These are phyloP conservation scores for Tulasnella sp. DNA, from an alignment of 768 basidiomycete species.

Conservation along the genomic window DNA sequence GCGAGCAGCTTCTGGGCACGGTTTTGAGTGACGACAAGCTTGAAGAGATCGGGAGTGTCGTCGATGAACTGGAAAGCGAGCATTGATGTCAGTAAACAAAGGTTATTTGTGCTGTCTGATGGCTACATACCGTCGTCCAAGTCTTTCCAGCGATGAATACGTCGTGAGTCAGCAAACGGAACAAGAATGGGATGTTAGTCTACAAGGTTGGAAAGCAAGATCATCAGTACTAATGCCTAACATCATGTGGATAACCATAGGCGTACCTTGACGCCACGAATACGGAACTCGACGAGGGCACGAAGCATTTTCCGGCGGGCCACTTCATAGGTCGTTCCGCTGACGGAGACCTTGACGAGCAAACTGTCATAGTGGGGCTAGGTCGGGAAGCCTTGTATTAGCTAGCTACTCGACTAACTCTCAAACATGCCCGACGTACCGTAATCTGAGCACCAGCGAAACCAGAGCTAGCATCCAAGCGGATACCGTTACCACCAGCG, in stretches of 20 bases:
- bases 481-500: slow-evolving; percentile 97
- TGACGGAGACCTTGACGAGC: slow-evolving; percentile 93
- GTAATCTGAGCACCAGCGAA: slow-evolving; percentile 99
- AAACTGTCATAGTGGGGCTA: slow-evolving; percentile 98
- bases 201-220: slow-evolving; percentile 37
- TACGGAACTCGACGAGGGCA: slow-evolving; percentile 99
- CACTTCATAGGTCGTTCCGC: slow-evolving; percentile 97
- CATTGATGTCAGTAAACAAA: neutral
- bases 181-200: slow-evolving; percentile 99
- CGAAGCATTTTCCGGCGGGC: slow-evolving; percentile 99
- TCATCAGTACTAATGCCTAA: neutral
- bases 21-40: slow-evolving; percentile 95
- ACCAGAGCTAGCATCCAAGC: slow-evolving; percentile 93
- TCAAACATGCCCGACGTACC: slow-evolving; percentile 44
- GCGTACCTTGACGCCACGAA: slow-evolving; percentile 92
- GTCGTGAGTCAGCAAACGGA: slow-evolving; percentile 94
- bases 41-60: slow-evolving; percentile 99
- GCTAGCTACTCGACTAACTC: neutral
- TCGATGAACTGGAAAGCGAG: slow-evolving; percentile 80
- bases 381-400: slow-evolving; percentile 7
- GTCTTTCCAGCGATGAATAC: slow-evolving; percentile 95
- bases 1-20: slow-evolving; percentile 96
- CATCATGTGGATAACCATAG: neutral
- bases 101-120: neutral
- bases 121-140: slow-evolving; percentile 79